Evolutionary conservation across 2,329 filamentous ascomycete species (phyloP).

Genomic region (Colletotrichum spinosum): DNA sequence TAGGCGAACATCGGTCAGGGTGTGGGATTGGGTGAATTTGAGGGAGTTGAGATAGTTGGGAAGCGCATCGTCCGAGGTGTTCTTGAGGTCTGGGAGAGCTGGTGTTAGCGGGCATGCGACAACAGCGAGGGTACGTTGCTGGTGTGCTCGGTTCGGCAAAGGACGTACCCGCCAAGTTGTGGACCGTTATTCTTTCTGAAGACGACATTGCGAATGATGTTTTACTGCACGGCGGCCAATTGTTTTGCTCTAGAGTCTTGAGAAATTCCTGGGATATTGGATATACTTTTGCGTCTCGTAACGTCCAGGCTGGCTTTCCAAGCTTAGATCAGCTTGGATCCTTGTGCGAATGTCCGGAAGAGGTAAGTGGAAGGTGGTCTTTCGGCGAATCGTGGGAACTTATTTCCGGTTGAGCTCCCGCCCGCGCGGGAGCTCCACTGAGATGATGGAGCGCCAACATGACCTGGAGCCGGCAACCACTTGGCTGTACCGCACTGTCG

Average conservation of each 20-base stretch:
- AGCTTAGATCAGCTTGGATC: slow-evolving; percentile 34
- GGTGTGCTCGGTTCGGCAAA: slow-evolving; percentile 1
- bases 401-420: slow-evolving; percentile 35
- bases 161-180: slow-evolving; percentile 71
- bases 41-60: slow-evolving; percentile 92
- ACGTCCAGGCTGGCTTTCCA: slow-evolving; percentile 37
- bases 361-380: slow-evolving; percentile 41
- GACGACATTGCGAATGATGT: slow-evolving; percentile 51
- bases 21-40: slow-evolving; percentile 85
- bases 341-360: slow-evolving; percentile 21
- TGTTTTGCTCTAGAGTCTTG: too few relatives aligned
- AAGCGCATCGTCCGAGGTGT: slow-evolving; percentile 94
- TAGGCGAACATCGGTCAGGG: slow-evolving; percentile 84
- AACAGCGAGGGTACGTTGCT: neutral
- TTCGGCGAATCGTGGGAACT: slow-evolving; percentile 37
- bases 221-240: too few relatives aligned
- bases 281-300: slow-evolving; percentile 28
- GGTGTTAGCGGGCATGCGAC: slow-evolving; percentile 34
- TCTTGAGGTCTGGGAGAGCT: slow-evolving; percentile 82
- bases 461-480: slow-evolving; percentile 11
- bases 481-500: slow-evolving; percentile 6
- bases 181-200: slow-evolving; percentile 71
- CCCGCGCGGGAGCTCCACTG: slow-evolving; percentile 7
- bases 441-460: slow-evolving; percentile 10
- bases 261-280: neutral